phyloP scores from a whole-genome alignment of 1,139 yeast genomes.

The Hyphopichia pseudoburtonii region DNA sequence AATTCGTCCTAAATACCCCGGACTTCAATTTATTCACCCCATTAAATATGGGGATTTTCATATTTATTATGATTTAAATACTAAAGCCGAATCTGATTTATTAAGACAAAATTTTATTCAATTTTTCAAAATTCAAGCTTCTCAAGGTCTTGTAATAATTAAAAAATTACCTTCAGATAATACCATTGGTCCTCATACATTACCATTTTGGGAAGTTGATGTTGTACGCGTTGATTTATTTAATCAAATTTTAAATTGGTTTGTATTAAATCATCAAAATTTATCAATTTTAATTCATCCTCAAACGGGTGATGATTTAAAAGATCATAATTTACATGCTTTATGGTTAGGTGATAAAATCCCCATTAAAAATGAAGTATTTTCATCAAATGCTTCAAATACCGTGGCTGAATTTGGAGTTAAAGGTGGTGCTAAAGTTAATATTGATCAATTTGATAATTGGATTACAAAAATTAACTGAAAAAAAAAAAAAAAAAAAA shows the following conservation, averaged over 20 bases:
- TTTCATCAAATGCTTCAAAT: conserved; percentile 13
- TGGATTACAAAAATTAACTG: conserved; percentile 5
- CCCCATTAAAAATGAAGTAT: conserved; percentile 20
- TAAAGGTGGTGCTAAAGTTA: conserved; percentile 18
- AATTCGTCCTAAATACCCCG: conserved; percentile 18
- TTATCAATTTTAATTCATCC: conserved; percentile 33
- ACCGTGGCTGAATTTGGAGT: conserved; percentile 31
- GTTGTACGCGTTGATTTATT: conserved; percentile 32
- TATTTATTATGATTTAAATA: conserved; percentile 24
- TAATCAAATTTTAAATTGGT: conserved; percentile 28
- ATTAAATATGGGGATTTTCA: conserved; percentile 37
- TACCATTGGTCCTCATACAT: conserved; percentile 31
- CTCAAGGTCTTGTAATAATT: conserved; percentile 30
- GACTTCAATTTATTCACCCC: conserved; percentile 23
- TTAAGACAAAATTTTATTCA: conserved; percentile 22
- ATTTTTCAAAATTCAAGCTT: conserved; percentile 25
- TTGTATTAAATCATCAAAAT: conserved; percentile 29
- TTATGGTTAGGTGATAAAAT: conserved; percentile 31
- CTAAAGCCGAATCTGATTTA: conserved; percentile 21
- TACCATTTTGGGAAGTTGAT: conserved; percentile 37
- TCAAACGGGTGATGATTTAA: conserved; percentile 29
- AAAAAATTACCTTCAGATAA: conserved; percentile 26
- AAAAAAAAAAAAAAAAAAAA: no score
- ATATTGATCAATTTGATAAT: conserved; percentile 15
- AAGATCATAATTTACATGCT: conserved; percentile 29